phyloP scores from a whole-genome alignment of 1,139 yeast species.

The Diutina pseudorugosa region DNA sequence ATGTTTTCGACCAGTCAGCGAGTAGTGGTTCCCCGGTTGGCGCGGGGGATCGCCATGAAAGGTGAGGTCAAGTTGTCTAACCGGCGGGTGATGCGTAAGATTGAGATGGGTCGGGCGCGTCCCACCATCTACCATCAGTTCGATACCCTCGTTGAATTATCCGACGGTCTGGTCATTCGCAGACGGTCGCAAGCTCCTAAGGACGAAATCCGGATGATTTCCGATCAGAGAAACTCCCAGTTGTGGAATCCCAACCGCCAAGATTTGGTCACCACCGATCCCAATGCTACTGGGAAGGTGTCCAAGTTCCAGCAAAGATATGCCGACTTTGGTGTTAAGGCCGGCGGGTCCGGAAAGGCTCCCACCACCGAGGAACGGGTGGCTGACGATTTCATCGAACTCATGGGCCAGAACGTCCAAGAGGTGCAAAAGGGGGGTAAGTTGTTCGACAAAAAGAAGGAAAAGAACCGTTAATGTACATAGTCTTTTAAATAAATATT shows the following conservation, averaged over 20 bases:
- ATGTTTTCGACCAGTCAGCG: conserved; percentile 1
- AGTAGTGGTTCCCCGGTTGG: conserved; percentile 1
- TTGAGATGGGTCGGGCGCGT: conserved; percentile 67
- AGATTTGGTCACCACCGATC: conserved; percentile 63
- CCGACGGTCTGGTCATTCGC: conserved; percentile 82
- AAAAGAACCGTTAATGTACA: conserved; percentile 14
- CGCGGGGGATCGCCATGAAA: conserved; percentile 4
- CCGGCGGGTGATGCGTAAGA: conserved; percentile 43
- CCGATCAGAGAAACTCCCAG: conserved; percentile 77
- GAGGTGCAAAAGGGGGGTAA: conserved; percentile 57
- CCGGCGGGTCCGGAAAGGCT: conserved; percentile 11
- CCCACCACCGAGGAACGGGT: conserved; percentile 6
- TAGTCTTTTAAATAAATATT: background rate
- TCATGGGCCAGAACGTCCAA: conserved; percentile 51
- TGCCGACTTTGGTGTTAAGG: conserved; percentile 32
- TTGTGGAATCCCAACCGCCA: conserved; percentile 83
- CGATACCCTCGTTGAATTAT: conserved; percentile 73
- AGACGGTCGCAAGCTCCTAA: conserved; percentile 86
- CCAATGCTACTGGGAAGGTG: conserved; percentile 75
- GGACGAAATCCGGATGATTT: conserved; percentile 72
- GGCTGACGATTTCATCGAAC: conserved; percentile 14
- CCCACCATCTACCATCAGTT: conserved; percentile 90
- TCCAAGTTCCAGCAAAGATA: conserved; percentile 76
- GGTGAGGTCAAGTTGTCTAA: conserved; percentile 30
- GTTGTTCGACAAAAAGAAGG: conserved; percentile 39